These are phyloP conservation scores for Fistulinella prunicolor DNA, from an alignment of 768 basidiomycete genomes.

Conservation along the genomic window DNA sequence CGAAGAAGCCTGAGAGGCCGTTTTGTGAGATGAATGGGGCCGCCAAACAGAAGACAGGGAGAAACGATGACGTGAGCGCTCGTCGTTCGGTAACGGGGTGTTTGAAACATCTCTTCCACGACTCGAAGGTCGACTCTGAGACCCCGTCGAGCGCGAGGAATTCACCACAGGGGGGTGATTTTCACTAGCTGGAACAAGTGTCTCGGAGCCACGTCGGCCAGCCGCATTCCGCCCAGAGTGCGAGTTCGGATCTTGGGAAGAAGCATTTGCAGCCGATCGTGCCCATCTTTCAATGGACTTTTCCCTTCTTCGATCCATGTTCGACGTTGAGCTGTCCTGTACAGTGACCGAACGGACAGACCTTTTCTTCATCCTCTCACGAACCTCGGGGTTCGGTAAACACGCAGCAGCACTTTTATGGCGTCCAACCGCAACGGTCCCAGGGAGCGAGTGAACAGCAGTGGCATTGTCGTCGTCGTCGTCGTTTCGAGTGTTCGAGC, in stretches of 20 bases:
- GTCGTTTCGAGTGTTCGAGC: slow-evolving; percentile 10
- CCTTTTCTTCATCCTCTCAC: slow-evolving; percentile 31
- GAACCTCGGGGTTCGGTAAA: slow-evolving; percentile 11
- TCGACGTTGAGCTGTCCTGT: slow-evolving; percentile 23
- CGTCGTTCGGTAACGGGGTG: slow-evolving; percentile 22
- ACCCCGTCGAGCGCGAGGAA: slow-evolving; percentile 20
- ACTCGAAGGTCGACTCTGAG: slow-evolving; percentile 28
- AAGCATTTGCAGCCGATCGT: slow-evolving; percentile 21
- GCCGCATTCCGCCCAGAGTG: slow-evolving; percentile 8
- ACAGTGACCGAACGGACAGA: slow-evolving; percentile 14
- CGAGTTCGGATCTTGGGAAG: slow-evolving; percentile 17
- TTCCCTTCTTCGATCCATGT: slow-evolving; percentile 25
- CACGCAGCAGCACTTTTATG: slow-evolving; percentile 25
- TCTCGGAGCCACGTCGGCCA: slow-evolving; percentile 31
- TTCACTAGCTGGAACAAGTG: slow-evolving; percentile 25
- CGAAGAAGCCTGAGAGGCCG: slow-evolving; percentile 28
- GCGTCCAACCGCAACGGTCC: slow-evolving; percentile 15
- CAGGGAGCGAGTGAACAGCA: slow-evolving; percentile 34
- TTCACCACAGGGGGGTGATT: slow-evolving; percentile 1
- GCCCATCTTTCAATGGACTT: slow-evolving; percentile 36
- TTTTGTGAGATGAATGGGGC: slow-evolving; percentile 18
- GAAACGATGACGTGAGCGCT: slow-evolving; percentile 28
- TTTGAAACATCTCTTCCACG: slow-evolving; percentile 19
- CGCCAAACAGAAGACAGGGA: slow-evolving; percentile 32
- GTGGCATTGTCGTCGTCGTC: slow-evolving; percentile 23